Evolutionary conservation across 305 asterid genomes (phyloP), one percentile per base, ranked within the genome.

Genomic region (Ilex paraguariensis): DNA sequence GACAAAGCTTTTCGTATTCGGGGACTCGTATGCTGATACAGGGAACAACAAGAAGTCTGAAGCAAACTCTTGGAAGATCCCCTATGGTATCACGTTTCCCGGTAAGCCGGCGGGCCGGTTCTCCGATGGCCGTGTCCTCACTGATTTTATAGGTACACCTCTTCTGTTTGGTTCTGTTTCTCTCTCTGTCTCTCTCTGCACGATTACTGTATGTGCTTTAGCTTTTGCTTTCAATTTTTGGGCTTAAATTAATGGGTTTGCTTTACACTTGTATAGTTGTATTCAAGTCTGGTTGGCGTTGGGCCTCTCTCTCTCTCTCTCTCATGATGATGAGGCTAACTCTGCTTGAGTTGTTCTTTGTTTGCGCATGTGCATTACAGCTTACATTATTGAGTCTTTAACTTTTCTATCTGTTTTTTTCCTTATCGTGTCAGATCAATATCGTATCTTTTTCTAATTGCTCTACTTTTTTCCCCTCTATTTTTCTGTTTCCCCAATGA

Each of bases 61-160:
- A 31, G 83, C 75, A 31, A 69, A 56, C 66, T 81, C 87, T 4
- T 83, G 90, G 95, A 73, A 53, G 17, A 57, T 59, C 15, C 95
- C 95, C 6, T 86, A 86, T 68, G 90, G 95, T 46, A 10, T 63
- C 72, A 83, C 95, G 66, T 83, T 86, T 39, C 95, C 95, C 31
- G 90, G 95, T n/a, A 81, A 81, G 57, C 95, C 95, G 21, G 66
- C 86, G 72, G 94, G 94, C 67, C 68, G 94, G 16, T 86, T 65
- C 64, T 86, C 94, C 73, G 86, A 86, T 56, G 90, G 95, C 57
- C 90, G 86, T n/a, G 72, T 86, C 46, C 79, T 83, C 76, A 83
- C 90, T 13, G 95, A 86, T 65, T 86, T 56, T 57, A 12, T 83
- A 7, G 90, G 95, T 85, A 70, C 17, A 16, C 28, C 28, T 21